Percentiles rank a stretch among this genome's conserved stretches.
These are phyloP conservation scores for Auricularia cornea DNA, from an alignment of 768 basidiomycete species.

Conservation along the genomic window DNA sequence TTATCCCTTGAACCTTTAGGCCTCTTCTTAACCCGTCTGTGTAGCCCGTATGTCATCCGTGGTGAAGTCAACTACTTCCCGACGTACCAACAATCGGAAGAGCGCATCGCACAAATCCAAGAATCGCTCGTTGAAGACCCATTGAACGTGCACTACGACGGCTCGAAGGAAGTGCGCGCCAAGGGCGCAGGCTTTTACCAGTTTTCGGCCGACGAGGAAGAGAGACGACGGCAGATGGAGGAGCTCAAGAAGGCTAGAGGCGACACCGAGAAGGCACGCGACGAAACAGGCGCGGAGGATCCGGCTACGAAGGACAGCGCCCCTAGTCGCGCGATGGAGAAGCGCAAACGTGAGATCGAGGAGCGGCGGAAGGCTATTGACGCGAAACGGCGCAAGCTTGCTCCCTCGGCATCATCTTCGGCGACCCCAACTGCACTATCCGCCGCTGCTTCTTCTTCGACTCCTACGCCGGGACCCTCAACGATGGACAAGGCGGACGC, in stretches of 20 bases:
- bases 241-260: slow-evolving; percentile 57
- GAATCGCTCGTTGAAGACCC: slow-evolving; percentile 64
- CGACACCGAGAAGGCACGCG: slow-evolving; percentile 60
- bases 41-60: slow-evolving; percentile 53
- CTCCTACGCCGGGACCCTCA: not conserved
- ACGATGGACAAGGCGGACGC: slow-evolving; percentile 1
- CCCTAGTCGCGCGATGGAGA: slow-evolving; percentile 52
- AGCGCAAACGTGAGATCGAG: slow-evolving; percentile 69
- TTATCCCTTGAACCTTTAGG: slow-evolving; percentile 6
- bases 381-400: slow-evolving; percentile 56
- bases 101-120: slow-evolving; percentile 66
- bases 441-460: not conserved
- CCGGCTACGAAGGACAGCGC: slow-evolving; percentile 17
- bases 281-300: slow-evolving; percentile 53
- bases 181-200: slow-evolving; percentile 90
- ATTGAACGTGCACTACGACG: slow-evolving; percentile 72
- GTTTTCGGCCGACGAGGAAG: slow-evolving; percentile 81
- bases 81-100: slow-evolving; percentile 75
- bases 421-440: not conserved
- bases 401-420: not conserved
- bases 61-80: slow-evolving; percentile 63
- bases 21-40: slow-evolving; percentile 2
- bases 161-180: slow-evolving; percentile 70
- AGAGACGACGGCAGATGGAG: slow-evolving; percentile 72
- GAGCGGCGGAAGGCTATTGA: slow-evolving; percentile 62